phyloP scores from a whole-genome alignment of 2,329 filamentous ascomycete genomes.

The Fusarium chlamydosporum region DNA sequence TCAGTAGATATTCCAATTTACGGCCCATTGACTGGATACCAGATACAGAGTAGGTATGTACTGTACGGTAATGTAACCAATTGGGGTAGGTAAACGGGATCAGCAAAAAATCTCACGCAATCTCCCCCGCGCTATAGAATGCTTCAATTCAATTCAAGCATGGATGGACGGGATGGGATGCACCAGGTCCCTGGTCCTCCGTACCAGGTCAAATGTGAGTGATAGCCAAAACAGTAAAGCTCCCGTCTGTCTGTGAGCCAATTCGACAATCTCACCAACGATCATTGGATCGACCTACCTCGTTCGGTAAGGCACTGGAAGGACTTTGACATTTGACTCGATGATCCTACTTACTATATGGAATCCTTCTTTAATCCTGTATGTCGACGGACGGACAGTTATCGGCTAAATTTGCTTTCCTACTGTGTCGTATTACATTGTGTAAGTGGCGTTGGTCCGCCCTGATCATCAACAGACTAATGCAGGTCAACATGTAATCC shows the following conservation, averaged over 20 bases:
- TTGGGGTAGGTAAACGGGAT: conserved; percentile 20
- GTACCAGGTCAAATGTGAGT: conserved; percentile 24
- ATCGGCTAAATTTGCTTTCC: conserved; percentile 30
- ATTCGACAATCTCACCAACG: conserved; percentile 30
- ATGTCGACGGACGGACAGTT: neutral
- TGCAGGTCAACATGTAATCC: conserved; percentile 17
- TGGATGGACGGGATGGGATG: neutral
- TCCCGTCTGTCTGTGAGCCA: conserved; percentile 34
- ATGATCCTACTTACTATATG: neutral
- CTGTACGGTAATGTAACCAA: conserved; percentile 6
- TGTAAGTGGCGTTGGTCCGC: conserved; percentile 26
- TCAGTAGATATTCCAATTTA: conserved; percentile 7
- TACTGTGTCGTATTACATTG: conserved; percentile 1
- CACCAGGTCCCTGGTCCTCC: conserved; percentile 25
- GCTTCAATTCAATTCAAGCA: conserved; percentile 10
- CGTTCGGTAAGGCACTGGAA: conserved; percentile 36
- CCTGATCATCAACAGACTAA: conserved; percentile 17
- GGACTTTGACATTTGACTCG: conserved; percentile 11
- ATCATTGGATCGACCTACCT: conserved; percentile 28
- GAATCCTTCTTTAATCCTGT: conserved; percentile 5
- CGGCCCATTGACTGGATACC: conserved; percentile 3
- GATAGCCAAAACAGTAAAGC: conserved; percentile 32
- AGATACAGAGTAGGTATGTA: neutral
- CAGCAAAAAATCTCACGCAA: conserved; percentile 24
- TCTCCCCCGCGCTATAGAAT: conserved; percentile 27